Evolutionary conservation across 305 asterid genomes (phyloP), one percentile per base, ranked within the genome.

Genomic region (Fraxinus dipetala): DNA sequence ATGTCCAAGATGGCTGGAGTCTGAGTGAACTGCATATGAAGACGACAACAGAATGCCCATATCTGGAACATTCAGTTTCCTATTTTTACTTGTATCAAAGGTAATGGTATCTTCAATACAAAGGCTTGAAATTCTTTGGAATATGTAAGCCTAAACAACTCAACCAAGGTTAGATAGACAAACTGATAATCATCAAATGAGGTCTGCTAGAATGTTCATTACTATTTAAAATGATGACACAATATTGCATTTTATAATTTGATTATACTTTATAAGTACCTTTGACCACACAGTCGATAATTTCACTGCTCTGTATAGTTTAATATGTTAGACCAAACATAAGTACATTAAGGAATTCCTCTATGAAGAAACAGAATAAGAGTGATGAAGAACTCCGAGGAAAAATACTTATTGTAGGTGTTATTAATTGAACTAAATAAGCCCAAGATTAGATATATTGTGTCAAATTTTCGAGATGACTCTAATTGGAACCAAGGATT

Each of bases 71-170:
- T 65, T 89, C 98, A 67, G 77, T 92, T 82, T 79, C 95, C 82
- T 96, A 92, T 91, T 92, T 94, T 87, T 96, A 91, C 89, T 88
- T 96, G 85, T 94, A 96, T 90, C 98, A 94, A 84, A 96, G 99
- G 99, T 93, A 85, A 87, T 16, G 63, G 65, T 65, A 28, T 80
- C 61, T 51, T 45, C 36, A 31, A 72, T 63, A n/a, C 45, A 4
- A 14, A 6, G 26, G 30, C 10, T 56, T 72, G 48, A 54, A 30
- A 34, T 77, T 77, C 30, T 77, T n/a, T 54, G 32, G 73, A 18
- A 76, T 56, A 43, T 43, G 69, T 75, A 20, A 9, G 75, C 40
- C 72, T 31, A 51, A 32, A 54, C 65, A 54, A 79, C 77, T 28
- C 54, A 59, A 72, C 9, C 77, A n/a, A 72, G 51, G 75, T 30